Base-by-base conservation (phyloP, 352 stramenopile species). In the Pythium biforme region DNA sequence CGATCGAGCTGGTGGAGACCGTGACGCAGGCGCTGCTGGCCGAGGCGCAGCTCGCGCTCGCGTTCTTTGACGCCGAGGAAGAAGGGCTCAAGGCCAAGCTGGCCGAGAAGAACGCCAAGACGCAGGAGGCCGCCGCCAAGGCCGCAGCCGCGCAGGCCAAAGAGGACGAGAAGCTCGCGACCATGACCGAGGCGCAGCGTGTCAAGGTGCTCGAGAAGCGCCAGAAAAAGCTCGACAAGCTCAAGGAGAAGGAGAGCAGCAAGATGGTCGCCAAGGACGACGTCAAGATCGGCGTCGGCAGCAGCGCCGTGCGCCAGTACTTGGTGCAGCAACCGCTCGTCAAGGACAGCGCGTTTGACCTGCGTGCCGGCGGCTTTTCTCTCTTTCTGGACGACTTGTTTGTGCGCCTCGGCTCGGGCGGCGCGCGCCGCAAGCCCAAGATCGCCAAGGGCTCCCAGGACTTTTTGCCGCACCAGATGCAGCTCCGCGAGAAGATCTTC, bases 381-480 rank as follows among this genome's bases (percentile, higher is more conserved):
- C 29, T 59, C 6, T 83, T 86, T 46, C 46, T 93, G 26, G 84
- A 95, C 34, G 84, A 91, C 0, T 54, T 93, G 7, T 82, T 89
- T 40, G 62, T 77, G 55, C 74, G 74, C 33, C 71, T 95, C 9
- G 77, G 80, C 55, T 91, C 77, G 53, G 84, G 86, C 41, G 84
- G 86, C 19, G 63, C 78, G 59, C 83, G 85, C n/a, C 83, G 86
- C 51, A 91, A 92, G 62, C 86, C 86, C 25, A 95, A 95, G 73
- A 89, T 95, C 48, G 86, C 84, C 41, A 94, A 94, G 66, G 97
- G 97, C 10, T 96, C 97, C 29, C 87, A 98, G 58, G 97, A 99
- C 70, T 99, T 98, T 67, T 66, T 96, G 39, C 95, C 95, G 20
- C 81, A 96, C 40, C 96, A 99, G 70, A 99, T 99, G 97, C 75